Conservation (phyloP, 257 asterid species). For the Coffea canephora region DNA sequence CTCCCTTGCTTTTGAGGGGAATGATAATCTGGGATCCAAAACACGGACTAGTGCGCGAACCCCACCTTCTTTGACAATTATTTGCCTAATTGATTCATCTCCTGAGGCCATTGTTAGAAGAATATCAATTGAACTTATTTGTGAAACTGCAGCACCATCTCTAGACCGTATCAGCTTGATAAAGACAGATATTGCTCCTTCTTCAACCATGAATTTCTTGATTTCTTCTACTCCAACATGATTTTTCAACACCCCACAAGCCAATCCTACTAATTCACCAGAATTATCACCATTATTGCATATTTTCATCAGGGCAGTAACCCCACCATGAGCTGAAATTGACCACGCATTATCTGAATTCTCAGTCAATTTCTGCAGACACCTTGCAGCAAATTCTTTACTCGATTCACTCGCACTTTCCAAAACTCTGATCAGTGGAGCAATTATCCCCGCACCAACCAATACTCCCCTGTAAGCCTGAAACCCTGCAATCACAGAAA, state of each 20-base stretch:
- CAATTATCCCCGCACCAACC: conserved; percentile 55
- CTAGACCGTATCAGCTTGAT: conserved; percentile 50
- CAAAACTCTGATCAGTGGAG: conserved; percentile 61
- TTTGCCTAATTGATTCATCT: conserved; percentile 50
- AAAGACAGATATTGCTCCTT: conserved; percentile 55
- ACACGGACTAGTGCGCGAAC: conserved; percentile 53
- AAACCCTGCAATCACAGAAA: conserved; percentile 53
- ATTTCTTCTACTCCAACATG: conserved; percentile 83
- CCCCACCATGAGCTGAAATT: conserved; percentile 94
- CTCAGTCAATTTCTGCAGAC: conserved; percentile 78
- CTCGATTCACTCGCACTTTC: conserved; percentile 62
- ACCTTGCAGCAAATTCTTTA: conserved; percentile 58
- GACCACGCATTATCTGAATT: conserved; percentile 94
- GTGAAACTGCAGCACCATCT: conserved; percentile 45
- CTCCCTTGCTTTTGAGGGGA: conserved; percentile 66
- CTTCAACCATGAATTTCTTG: conserved; percentile 82
- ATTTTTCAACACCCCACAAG: conserved; percentile 84
- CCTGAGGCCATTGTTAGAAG: conserved; percentile 70
- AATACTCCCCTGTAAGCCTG: conserved; percentile 34
- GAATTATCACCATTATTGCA: conserved; percentile 34
- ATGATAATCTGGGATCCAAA: conserved; percentile 56
- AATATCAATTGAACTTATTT: conserved; percentile 60
- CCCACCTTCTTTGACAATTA: conserved; percentile 64
- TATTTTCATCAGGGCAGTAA: conserved; percentile 64
- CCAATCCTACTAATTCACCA: conserved; percentile 45